Base-by-base conservation (phyloP, 2,329 filamentous ascomycete genomes). In the Sclerotinia sclerotiorum region DNA sequence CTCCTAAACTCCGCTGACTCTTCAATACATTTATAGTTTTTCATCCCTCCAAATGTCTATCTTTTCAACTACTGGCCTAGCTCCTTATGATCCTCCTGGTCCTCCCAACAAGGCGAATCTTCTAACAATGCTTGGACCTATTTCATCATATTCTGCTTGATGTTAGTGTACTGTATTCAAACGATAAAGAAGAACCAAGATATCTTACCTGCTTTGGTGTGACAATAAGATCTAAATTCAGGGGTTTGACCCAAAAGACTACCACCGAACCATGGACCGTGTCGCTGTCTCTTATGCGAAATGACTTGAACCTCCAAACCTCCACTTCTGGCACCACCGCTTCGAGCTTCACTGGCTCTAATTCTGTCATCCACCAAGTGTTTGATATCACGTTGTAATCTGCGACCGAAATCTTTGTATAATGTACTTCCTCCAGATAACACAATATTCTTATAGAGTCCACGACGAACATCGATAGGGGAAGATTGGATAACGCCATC, bases 391-490 rank as follows among this genome's bases (percentile, higher is more conserved):
- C 95, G 89, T 82, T 99, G 96, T 83, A 99, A 85, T 78, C 95
- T 88, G 73, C 95, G 89, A 35, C 95, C 95, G 81, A 99, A 99
- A 81, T 99, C 94, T 82, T 98, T 97, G 87, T 98, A 99, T 71
- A 99, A 84, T 29, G 95, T 99, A 74, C 94, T 97, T 76, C 95
- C 95, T 78, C 95, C 95, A 4, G 94, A 98, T 49, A 99, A 85
- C 48, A 99, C 95, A 81, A 99, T 99, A 82, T 99, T 99, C 88
- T 99, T 99, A 87, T 99, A 99, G 49, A 99, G 85, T 54, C 95
- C 95, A 81, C 95, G 89, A 77, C 95, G 91, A 57, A 99, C 96
- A 78, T 99, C 95, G 76, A 99, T 99, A 54, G 95, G 95, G 46
- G 94, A 97, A 68, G 93, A 94, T 81, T 99, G 95, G 76, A 99